Conservation (phyloP, 768 basidiomycete genomes). For the Udeniomyces megalosporus region DNA sequence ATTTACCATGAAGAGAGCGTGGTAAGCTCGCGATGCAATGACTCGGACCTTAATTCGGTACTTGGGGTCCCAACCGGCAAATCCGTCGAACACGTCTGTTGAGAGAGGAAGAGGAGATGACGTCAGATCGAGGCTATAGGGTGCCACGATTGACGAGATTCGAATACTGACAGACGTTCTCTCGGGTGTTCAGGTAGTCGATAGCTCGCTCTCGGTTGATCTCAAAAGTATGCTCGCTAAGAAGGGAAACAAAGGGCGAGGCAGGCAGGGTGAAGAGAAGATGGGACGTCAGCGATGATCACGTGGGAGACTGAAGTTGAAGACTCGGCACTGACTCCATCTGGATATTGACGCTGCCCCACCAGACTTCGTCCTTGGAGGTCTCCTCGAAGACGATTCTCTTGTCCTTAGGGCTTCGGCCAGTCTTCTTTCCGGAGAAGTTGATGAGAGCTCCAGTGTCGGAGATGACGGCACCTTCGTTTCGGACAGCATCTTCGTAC, state of each 20-base stretch:
- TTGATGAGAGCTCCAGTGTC: conserved; percentile 94
- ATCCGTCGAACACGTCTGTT: conserved; percentile 77
- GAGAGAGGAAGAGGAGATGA: conserved; percentile 4
- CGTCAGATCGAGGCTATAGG: too few relatives aligned
- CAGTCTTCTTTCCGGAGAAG: conserved; percentile 99
- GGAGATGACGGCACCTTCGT: conserved; percentile 96
- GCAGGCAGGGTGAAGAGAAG: not conserved
- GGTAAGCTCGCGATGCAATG: conserved; percentile 94
- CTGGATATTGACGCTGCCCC: conserved; percentile 99
- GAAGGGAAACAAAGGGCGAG: not conserved
- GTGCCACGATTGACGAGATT: too few relatives aligned
- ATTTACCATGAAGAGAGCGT: conserved; percentile 93
- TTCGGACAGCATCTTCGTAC: conserved; percentile 95
- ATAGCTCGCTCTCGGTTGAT: conserved; percentile 98
- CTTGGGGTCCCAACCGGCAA: conserved; percentile 89
- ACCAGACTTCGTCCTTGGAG: conserved; percentile 94
- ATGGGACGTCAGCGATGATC: not conserved
- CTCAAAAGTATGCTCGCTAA: conserved; percentile 68
- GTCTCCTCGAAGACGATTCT: conserved; percentile 97
- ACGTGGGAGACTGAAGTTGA: not conserved
- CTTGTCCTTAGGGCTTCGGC: conserved; percentile 95
- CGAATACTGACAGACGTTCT: conserved; percentile 48
- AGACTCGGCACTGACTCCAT: conserved; percentile 44
- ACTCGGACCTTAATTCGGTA: conserved; percentile 99
- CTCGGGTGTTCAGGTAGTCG: conserved; percentile 95